Base-by-base conservation (phyloP, 805 yeast species). In the Kluyveromyces nonfermentans region DNA sequence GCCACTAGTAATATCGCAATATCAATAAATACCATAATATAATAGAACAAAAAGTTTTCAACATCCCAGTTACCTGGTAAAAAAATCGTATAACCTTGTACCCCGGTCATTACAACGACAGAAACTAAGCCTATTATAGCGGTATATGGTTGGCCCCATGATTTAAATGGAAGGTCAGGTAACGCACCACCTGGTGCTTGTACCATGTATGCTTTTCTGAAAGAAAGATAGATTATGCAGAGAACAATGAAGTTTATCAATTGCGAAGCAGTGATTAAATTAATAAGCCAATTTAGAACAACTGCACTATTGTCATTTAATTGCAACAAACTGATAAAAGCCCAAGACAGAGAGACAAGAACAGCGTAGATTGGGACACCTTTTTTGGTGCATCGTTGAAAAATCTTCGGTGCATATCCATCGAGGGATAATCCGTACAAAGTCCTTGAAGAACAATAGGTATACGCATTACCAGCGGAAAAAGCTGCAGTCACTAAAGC, bases 391-490 rank as follows among this genome's bases (percentile, higher is more conserved):
- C 90, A 82, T 48, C 64, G 68, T 10, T 75, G 65, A 51, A 86
- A 83, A 36, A 83, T 51, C 33, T 66, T 66, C 9, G 95, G 95
- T 1, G 93, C 90, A 48, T 76, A 74, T 0, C 90, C 88, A 53
- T 75, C 77, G 25, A 75, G 62, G 0, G 93, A 83, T 61, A 85
- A 67, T 2, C 86, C 86, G 58, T 79, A 80, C 18, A 85, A 65
- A 0, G 84, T 70, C 50, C 82, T 69, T 7, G 87, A 75, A 0
- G 90, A 80, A 47, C 87, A 79, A 56, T 77, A 85, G 31, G 84
- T 75, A 59, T 79, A 82, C 1, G 90, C 82, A 60, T 85, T 85
- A 42, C 95, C 95, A 2, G 95, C 88, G 31, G 88, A 80, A 51
- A 85, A 81, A 0, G 89, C 83, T 1, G 93, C 75, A 5, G 85